Evolutionary conservation across 129 eudicot genomes (phyloP).

Genomic region (Deinandra increscens): DNA sequence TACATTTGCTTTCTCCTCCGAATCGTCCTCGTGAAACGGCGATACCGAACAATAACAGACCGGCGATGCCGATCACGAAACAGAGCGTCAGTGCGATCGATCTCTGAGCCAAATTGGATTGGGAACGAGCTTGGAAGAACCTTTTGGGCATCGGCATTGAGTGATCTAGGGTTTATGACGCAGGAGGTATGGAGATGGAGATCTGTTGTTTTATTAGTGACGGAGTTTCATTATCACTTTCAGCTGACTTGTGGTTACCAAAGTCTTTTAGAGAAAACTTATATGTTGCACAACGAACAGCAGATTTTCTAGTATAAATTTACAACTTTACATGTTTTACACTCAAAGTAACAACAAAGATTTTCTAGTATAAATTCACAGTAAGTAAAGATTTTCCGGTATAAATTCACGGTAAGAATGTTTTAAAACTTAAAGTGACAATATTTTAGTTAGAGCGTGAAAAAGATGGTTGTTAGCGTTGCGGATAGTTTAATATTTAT

Average conservation of each 20-base stretch:
- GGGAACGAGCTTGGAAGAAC: constrained; percentile 57
- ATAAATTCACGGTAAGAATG: no score
- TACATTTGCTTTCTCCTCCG: constrained; percentile 36
- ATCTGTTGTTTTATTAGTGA: not conserved
- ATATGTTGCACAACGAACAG: no score
- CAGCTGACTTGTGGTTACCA: constrained; percentile 27
- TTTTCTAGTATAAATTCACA: no score
- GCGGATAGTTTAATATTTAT: no score
- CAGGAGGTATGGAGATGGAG: constrained; percentile 1
- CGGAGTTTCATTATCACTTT: constrained; percentile 3
- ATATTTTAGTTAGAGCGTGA: no score
- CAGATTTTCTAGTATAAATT: no score
- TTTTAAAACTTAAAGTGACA: no score
- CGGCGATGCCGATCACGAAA: constrained; percentile 43
- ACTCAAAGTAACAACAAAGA: no score
- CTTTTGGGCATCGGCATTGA: constrained; percentile 57
- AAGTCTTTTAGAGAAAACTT: constrained; percentile 21
- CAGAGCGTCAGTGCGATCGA: constrained; percentile 42
- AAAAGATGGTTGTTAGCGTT: no score
- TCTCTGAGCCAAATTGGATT: constrained; percentile 38
- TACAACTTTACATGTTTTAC: no score
- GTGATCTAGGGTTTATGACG: constrained; percentile 36
- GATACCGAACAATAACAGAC: constrained; percentile 30
- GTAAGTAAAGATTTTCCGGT: no score
- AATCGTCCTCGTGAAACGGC: constrained; percentile 34